Conservation (phyloP, 1,284 basidiomycete genomes). For the Mycena sp. region DNA sequence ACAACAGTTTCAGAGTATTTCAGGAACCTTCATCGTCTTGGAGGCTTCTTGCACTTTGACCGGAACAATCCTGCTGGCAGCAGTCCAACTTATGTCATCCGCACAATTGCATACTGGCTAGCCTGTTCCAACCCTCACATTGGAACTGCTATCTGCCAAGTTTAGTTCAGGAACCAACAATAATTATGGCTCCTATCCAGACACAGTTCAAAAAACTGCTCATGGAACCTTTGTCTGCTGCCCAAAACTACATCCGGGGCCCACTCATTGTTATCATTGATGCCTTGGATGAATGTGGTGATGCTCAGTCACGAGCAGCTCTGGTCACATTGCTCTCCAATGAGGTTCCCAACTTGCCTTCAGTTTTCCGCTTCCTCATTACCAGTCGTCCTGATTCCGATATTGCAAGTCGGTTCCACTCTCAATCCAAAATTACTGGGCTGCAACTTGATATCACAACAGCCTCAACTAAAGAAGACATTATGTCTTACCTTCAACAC, state of each 20-base stretch:
- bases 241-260: not conserved
- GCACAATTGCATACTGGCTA: not conserved
- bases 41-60: not conserved
- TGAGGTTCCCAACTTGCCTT: not conserved
- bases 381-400: constrained; percentile 11
- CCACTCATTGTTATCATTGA: constrained; percentile 3
- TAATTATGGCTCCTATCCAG: not conserved
- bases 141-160: not conserved
- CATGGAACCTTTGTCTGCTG: not conserved
- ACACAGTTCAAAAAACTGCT: not conserved
- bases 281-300: constrained; percentile 5
- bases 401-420: not conserved
- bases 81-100: not conserved
- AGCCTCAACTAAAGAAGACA: not conserved
- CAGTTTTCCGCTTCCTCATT: constrained; percentile 5
- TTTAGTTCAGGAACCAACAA: not conserved
- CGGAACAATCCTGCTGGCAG: not conserved
- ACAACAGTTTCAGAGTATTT: not conserved
- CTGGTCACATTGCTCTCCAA: not conserved
- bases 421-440: not conserved
- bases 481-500: not conserved
- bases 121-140: not conserved
- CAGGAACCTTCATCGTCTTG: not conserved
- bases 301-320: not conserved
- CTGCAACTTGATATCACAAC: not conserved